Evolutionary conservation across 2,329 filamentous ascomycete genomes (phyloP).

Genomic region (Cercospora citrullina): DNA sequence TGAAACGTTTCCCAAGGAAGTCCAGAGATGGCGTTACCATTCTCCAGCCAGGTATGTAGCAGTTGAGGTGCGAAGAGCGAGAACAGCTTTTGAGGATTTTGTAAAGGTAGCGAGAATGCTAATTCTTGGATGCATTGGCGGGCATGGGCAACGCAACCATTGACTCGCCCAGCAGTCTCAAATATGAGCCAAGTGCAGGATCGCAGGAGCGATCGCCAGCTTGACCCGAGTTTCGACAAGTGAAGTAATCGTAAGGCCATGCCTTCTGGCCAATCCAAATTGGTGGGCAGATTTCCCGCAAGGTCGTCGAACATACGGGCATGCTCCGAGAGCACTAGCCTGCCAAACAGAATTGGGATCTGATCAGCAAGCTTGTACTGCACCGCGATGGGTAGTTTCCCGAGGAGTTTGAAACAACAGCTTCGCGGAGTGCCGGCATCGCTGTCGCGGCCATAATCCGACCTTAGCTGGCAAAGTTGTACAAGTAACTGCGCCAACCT

Average conservation of each 20-base stretch:
- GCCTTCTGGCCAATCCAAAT: constrained; percentile 70
- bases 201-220: constrained; percentile 82
- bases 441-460: constrained; percentile 64
- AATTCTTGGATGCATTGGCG: constrained; percentile 68
- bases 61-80: constrained; percentile 83
- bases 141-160: constrained; percentile 67
- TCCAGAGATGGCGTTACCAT: constrained; percentile 57
- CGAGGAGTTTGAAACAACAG: constrained; percentile 71
- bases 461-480: constrained; percentile 64
- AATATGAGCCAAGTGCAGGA: constrained; percentile 92
- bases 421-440: constrained; percentile 58
- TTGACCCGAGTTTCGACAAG: constrained; percentile 72
- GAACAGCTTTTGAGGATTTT: constrained; percentile 71
- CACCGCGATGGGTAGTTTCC: constrained; percentile 64
- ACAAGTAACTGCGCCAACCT: constrained; percentile 69
- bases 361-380: constrained; percentile 73
- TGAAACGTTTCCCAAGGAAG: constrained; percentile 87
- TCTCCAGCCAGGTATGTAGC: constrained; percentile 84
- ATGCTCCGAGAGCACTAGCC: constrained; percentile 80
- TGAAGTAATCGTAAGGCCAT: constrained; percentile 81
- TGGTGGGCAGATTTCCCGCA: constrained; percentile 71
- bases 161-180: constrained; percentile 76
- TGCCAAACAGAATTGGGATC: constrained; percentile 72
- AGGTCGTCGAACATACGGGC: constrained; percentile 83
- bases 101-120: constrained; percentile 63